Evolutionary conservation across 805 yeast genomes (phyloP).

Genomic region (Metschnikowia aberdeeniae): DNA sequence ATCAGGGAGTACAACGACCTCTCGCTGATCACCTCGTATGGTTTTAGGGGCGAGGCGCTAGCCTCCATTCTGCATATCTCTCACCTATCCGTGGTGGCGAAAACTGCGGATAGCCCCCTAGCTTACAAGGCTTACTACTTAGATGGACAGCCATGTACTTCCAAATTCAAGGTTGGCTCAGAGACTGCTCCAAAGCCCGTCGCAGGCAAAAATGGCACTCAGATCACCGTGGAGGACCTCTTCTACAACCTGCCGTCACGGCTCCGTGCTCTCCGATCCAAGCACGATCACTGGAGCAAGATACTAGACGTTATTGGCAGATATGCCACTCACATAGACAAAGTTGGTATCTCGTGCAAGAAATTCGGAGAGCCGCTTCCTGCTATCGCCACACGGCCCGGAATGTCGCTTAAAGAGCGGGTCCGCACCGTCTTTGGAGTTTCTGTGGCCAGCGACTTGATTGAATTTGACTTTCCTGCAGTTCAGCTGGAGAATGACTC

Average conservation of each 20-base stretch:
- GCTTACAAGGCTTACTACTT: slow-evolving; percentile 71
- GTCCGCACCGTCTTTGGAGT: slow-evolving; percentile 73
- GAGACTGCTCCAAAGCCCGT: slow-evolving; percentile 55
- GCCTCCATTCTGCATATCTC: slow-evolving; percentile 92
- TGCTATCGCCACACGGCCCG: slow-evolving; percentile 55
- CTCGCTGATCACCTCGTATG: slow-evolving; percentile 68
- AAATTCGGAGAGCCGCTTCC: slow-evolving; percentile 72
- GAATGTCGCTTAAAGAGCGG: slow-evolving; percentile 54
- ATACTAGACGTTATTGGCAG: slow-evolving; percentile 80
- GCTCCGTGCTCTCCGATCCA: slow-evolving; percentile 56
- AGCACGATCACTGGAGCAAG: slow-evolving; percentile 69
- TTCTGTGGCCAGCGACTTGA: slow-evolving; percentile 58
- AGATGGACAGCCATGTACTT: slow-evolving; percentile 57
- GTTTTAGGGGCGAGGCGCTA: slow-evolving; percentile 95
- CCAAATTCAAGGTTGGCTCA: slow-evolving; percentile 32
- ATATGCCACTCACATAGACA: slow-evolving; percentile 70
- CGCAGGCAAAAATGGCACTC: slow-evolving; percentile 89
- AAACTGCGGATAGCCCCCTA: slow-evolving; percentile 52
- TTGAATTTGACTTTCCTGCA: slow-evolving; percentile 39
- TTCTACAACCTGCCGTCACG: slow-evolving; percentile 87
- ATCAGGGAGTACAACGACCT: slow-evolving; percentile 72
- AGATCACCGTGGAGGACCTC: slow-evolving; percentile 77
- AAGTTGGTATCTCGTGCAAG: slow-evolving; percentile 75
- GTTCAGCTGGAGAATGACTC: slow-evolving; percentile 6
- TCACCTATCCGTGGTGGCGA: slow-evolving; percentile 75